Evolutionary conservation across 2,329 filamentous ascomycete species (phyloP).

Genomic region (Bretziella fagacearum): DNA sequence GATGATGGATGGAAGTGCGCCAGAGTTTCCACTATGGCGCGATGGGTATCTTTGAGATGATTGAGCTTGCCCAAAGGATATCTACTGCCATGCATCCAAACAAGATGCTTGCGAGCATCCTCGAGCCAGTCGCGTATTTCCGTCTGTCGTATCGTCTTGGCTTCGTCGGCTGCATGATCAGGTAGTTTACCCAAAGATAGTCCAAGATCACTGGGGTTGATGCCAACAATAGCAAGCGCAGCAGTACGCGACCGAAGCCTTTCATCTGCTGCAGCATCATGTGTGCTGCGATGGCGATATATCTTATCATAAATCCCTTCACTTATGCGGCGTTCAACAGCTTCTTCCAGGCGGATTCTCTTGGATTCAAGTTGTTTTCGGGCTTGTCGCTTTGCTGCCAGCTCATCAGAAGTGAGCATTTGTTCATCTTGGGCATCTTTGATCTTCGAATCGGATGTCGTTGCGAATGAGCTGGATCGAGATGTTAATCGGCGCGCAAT

Average conservation of each 20-base stretch:
- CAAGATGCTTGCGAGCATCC: slow-evolving; percentile 48
- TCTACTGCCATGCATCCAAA: slow-evolving; percentile 69
- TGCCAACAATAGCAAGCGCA: slow-evolving; percentile 76
- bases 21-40: slow-evolving; percentile 79
- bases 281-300: slow-evolving; percentile 77
- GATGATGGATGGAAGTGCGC: slow-evolving; percentile 56
- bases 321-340: slow-evolving; percentile 71
- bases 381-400: slow-evolving; percentile 61
- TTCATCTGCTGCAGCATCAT: slow-evolving; percentile 89
- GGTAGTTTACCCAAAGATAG: slow-evolving; percentile 43
- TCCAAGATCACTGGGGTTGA: slow-evolving; percentile 70
- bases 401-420: slow-evolving; percentile 80
- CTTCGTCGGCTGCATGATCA: slow-evolving; percentile 23
- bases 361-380: slow-evolving; percentile 66
- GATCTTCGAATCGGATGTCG: slow-evolving; percentile 19
- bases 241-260: slow-evolving; percentile 89
- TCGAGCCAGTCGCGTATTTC: slow-evolving; percentile 59
- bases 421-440: slow-evolving; percentile 42
- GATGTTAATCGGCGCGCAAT: slow-evolving; percentile 37
- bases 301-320: slow-evolving; percentile 76
- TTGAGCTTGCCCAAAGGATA: slow-evolving; percentile 86
- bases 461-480: slow-evolving; percentile 39
- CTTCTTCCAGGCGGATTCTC: slow-evolving; percentile 64
- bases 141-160: slow-evolving; percentile 40
- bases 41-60: slow-evolving; percentile 74